Evolutionary conservation across 192 early-diverging fungal genomes (phyloP).

Genomic region (Allomyces javanicus): DNA sequence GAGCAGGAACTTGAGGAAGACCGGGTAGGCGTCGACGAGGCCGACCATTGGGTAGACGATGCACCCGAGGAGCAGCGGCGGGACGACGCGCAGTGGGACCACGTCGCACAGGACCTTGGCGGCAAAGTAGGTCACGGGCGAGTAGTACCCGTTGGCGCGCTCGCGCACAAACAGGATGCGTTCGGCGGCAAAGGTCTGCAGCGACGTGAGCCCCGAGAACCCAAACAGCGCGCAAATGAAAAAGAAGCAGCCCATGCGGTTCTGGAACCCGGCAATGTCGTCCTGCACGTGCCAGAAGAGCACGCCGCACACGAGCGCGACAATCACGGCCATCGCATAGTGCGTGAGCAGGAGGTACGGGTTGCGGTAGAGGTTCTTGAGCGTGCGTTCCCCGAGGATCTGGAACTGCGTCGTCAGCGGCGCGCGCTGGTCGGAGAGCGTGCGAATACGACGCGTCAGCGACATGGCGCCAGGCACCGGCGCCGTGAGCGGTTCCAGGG

Average conservation of each 20-base stretch:
- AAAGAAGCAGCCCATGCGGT: constrained; percentile 49
- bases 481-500: too few species aligned
- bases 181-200: constrained; percentile 45
- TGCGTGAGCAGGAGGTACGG: constrained; percentile 57
- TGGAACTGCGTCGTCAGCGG: constrained; percentile 44
- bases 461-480: too few species aligned
- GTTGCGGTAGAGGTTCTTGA: constrained; percentile 66
- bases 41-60: constrained; percentile 79
- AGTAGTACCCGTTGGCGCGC: constrained; percentile 54
- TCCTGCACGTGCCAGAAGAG: constrained; percentile 42
- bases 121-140: constrained; percentile 40
- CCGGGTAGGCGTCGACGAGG: constrained; percentile 31
- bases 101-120: constrained; percentile 54
- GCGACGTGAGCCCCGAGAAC: constrained; percentile 40
- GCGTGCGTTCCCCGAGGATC: constrained; percentile 50
- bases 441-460: background rate
- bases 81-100: constrained; percentile 56
- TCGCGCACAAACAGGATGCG: constrained; percentile 49
- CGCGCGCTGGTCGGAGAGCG: constrained; percentile 13
- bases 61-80: constrained; percentile 55
- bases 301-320: constrained; percentile 43
- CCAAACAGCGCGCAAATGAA: constrained; percentile 54
- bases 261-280: constrained; percentile 50
- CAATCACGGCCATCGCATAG: constrained; percentile 40
- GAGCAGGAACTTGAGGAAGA: constrained; percentile 50